Base-by-base conservation (phyloP, 129 eudicot species). In the Flaveria robusta region DNA sequence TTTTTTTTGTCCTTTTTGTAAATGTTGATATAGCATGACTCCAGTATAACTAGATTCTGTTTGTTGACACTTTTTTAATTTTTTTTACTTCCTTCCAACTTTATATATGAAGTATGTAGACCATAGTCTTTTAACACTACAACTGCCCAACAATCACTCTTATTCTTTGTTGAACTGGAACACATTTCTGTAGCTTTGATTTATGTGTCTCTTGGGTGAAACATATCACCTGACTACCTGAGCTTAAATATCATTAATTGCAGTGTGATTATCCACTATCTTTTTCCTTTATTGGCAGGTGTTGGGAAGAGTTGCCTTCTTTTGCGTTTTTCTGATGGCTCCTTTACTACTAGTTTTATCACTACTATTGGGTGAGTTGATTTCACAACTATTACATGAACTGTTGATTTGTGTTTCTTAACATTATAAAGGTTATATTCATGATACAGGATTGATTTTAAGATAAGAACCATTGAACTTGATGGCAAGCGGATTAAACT, bases 231-330 rank as follows among this genome's bases (percentile, higher is more conserved):
- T 34, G 39, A 50, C 8, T 37, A 3, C 18, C 4, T 11, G 47
- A 31, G 18, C 18, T 51, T 71, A n/a, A 2, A 16, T 50, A 10
- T 51, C 5, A n/a, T 71, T 52, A n/a, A 5, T 50, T 18, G 12
- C 59, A 69, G 64, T 50, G 49, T 71, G 29, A 16, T 71, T 71
- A 51, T 71, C 27, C n/a, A 26, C 18, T 71, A 31, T 50, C 7
- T 54, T 54, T 29, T 60, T 59, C 19, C 24, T 19, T 66, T 50
- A 65, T 49, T 60, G 83, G 83, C 83, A 88, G 93, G 93, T 81
- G 93, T 88, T 52, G 90, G 90, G 63, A 81, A 86, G 82, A 83
- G 88, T 86, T 86, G 94, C 81, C 88, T 88, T 77, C 90, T 86
- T 64, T 55, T 86, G 82, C 88, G 91, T 82, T 84, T 86, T 79